Evolutionary conservation across 1,139 yeast species (phyloP), one percentile per base, ranked within the genome.

Genomic region (Debaryomyces nepalensis): DNA sequence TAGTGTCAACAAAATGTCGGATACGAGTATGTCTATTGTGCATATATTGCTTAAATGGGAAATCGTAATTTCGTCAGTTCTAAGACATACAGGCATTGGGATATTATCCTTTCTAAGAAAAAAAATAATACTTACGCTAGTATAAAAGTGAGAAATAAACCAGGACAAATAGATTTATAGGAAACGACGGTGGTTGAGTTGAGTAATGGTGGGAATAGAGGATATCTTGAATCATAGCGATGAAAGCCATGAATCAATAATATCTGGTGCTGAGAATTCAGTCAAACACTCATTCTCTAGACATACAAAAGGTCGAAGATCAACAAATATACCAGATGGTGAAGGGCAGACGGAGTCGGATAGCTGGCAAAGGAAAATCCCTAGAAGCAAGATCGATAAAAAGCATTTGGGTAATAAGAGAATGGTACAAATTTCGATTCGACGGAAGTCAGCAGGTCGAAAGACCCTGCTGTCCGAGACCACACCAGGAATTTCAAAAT

Each of bases 401-500:
- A 48, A 48, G 10, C 47, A 60, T 3, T 45, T 68, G 5, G 46
- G 39, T 1, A 44, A 51, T 24, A 59, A 55, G 42, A 53, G 51
- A 20, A 58, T 70, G 42, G 72, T 73, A 19, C 66, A 68, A 49
- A 58, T 73, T 38, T 76, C 77, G 3, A 61, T 73, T 10, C 50
- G 78, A 37, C 59, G 75, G 30, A 71, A 71, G 45, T 58, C 61
- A 26, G 11, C 24, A 5, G 47, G 56, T 5, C 43, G 61, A 21
- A 63, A 57, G 36, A 54, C 54, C 39, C 26, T 31, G 11, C 20
- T 33, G 21, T 27, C 26, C 7, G 40, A 41, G 18, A 32, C 27
- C 12, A 15, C 27, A 2, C 30, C 31, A 8, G 20, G 14, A 7
- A 45, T 36, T 14, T 52, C 66, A 35, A 74, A 74, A 48, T 64